phyloP scores from a whole-genome alignment of 2,329 filamentous ascomycete species.

The Cercospora canescens region DNA sequence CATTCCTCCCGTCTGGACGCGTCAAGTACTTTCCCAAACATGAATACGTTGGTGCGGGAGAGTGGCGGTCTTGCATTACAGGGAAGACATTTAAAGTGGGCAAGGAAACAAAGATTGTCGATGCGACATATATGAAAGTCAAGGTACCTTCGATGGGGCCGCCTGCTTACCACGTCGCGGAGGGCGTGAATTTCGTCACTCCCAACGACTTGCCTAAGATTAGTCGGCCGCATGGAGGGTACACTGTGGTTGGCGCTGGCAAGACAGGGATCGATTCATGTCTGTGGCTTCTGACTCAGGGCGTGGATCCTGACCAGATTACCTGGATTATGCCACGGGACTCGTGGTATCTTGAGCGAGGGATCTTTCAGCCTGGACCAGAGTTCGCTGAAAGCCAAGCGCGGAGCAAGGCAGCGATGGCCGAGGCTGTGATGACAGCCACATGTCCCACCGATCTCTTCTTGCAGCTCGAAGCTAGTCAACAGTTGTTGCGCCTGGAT shows the following conservation, averaged over 20 bases:
- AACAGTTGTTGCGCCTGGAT: slow-evolving; percentile 4
- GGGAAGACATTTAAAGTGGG: slow-evolving; percentile 13
- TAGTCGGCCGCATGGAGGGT: slow-evolving; percentile 12
- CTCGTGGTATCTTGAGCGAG: slow-evolving; percentile 21
- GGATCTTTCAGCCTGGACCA: slow-evolving; percentile 9
- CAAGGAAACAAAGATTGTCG: slow-evolving; percentile 19
- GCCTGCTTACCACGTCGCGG: slow-evolving; percentile 17
- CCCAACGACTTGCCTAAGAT: slow-evolving; percentile 18
- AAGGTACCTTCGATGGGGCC: slow-evolving; percentile 23
- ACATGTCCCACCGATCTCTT: slow-evolving; percentile 18
- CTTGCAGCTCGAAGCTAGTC: slow-evolving; percentile 5
- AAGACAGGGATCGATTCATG: slow-evolving; percentile 27
- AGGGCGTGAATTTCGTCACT: slow-evolving; percentile 12
- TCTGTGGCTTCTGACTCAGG: slow-evolving; percentile 21
- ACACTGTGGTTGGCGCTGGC: slow-evolving; percentile 25
- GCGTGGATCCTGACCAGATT: slow-evolving; percentile 16
- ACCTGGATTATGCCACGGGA: slow-evolving; percentile 28
- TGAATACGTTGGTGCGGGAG: slow-evolving; percentile 18
- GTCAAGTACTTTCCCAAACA: slow-evolving; percentile 22
- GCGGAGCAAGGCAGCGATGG: background rate
- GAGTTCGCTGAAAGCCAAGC: background rate
- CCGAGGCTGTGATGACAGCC: slow-evolving; percentile 9
- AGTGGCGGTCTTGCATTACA: slow-evolving; percentile 15
- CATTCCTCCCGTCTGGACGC: slow-evolving; percentile 21
- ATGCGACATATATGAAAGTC: slow-evolving; percentile 24